Evolutionary conservation across 805 yeast species (phyloP), one percentile per base, ranked within the genome.

Genomic region (Priceomyces medius): DNA sequence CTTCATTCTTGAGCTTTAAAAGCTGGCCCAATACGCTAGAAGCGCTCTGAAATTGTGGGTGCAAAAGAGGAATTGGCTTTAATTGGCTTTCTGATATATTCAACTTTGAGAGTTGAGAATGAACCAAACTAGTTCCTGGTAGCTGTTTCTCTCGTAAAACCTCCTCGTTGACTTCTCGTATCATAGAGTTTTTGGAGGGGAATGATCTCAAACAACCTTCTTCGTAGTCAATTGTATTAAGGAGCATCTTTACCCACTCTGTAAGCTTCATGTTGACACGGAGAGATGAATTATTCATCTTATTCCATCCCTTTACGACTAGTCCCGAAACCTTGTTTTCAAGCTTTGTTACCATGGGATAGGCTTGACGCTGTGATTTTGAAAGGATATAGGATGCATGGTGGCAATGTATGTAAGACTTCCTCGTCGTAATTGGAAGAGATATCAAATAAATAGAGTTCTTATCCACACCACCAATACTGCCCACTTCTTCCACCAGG

Each of bases 131-230:
- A 3, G 53, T 9, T 12, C 42, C 33, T 7, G 42, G 13, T 7
- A 31, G 20, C n/a, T 33, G 20, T 14, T 21, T 20, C 7, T 20
- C 29, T 12, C 42, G 41, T 12, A 45, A 29, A 12, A 51, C 46
- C 20, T 59, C 64, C 32, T 58, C 57, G 41, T 64, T 66, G 40
- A 74, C 59, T 46, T 71, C 75, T 31, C 87, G 64, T 26, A 80
- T 62, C 61, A 86, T 74, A 26, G 82, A 68, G 27, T 66, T 62
- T 43, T 77, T 74, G 2, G 89, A 80, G 1, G 98, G 97, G 18
- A 91, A 77, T 2, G 91, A 77, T 45, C 80, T 71, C 44, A 90
- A 67, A 35, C 88, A 77, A 53, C 79, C 76, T 55, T 90, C 98
- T 49, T 83, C 81, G 78, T 91, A 90, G 2, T 91, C 88, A 5